Percentiles rank a stretch among this genome's conserved stretches.
phyloP scores from a whole-genome alignment of 1,139 yeast genomes.

The Taphrina deformans region DNA sequence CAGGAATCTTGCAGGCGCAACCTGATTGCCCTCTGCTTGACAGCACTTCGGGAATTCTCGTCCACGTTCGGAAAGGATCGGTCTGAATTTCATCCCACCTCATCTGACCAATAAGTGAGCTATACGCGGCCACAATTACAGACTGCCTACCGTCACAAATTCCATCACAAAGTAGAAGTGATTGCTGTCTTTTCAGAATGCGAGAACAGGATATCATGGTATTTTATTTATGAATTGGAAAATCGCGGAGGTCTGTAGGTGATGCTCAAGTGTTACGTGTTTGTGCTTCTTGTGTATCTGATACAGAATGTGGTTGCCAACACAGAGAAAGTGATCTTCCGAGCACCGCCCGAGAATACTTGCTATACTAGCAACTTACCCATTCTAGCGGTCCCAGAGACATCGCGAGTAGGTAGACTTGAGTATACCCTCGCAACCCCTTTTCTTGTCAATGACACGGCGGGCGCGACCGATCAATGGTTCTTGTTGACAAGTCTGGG shows the following conservation, averaged over 20 bases:
- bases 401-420: conserved; percentile 3
- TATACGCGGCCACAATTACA: not conserved
- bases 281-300: not conserved
- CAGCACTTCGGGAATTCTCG: not conserved
- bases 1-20: no score
- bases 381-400: not conserved
- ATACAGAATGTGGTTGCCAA: not conserved
- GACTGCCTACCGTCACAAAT: not conserved
- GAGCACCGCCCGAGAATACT: not conserved
- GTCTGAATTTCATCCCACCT: not conserved
- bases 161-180: not conserved
- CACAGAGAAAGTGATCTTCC: conserved; percentile 21
- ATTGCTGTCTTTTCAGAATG: not conserved
- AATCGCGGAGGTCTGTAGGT: not conserved
- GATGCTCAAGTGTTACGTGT: not conserved
- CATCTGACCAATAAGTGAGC: not conserved
- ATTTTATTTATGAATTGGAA: not conserved
- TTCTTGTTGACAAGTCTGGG: not conserved
- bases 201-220: not conserved
- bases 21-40: no score
- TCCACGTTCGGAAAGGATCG: not conserved
- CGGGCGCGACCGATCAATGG: conserved; percentile 12
- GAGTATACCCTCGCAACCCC: conserved; percentile 1
- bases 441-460: not conserved
- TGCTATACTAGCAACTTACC: not conserved